Evolutionary conservation across 1,139 yeast genomes (phyloP), one percentile per base, ranked within the genome.

Genomic region (Zygotorulaspora mrakii): DNA sequence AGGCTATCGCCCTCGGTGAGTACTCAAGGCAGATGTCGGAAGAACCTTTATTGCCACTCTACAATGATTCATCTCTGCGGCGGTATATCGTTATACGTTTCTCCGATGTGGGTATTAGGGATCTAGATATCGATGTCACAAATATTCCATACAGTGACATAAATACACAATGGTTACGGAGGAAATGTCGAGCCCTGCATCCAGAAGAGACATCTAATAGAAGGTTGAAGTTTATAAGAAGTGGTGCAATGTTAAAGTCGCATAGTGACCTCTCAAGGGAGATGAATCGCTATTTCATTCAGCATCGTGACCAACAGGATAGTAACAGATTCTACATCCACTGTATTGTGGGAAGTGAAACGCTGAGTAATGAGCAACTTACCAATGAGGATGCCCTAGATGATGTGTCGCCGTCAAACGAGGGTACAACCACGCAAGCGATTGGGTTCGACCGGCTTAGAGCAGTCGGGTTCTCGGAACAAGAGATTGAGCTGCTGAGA

Each of bases 361-460:
- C 68, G 18, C 59, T 87, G 40, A 69, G 76, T 0, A 59, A 66
- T 0, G 73, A 68, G n/a, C 87, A 84, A 55, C 63, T 87, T 29
- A 71, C 68, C 1, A 69, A 76, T 39, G 95, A 86, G 52, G 79
- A 74, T 42, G 74, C 73, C 42, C 52, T 77, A 42, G 94, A 83
- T 54, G 71, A 70, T 37, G 54, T 45, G 2, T 52, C 51, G 6
- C 55, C 50, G 2, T 38, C 47, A 10, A 42, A 45, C 13, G 53
- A 50, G 28, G 53, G 54, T 1, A 72, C 81, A 1, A 74, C 83
- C 0, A 88, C 91, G 1, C 87, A 84, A 35, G 84, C 84, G 5
- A 75, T 82, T 9, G 96, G 96, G 2, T 86, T 88, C 61, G 96
- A 88, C 62, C 66, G 96, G 35, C 69, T 88, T 42, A 70, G 89